phyloP scores from a whole-genome alignment of 2,329 filamentous ascomycete species.

The Penicillium hordei region DNA sequence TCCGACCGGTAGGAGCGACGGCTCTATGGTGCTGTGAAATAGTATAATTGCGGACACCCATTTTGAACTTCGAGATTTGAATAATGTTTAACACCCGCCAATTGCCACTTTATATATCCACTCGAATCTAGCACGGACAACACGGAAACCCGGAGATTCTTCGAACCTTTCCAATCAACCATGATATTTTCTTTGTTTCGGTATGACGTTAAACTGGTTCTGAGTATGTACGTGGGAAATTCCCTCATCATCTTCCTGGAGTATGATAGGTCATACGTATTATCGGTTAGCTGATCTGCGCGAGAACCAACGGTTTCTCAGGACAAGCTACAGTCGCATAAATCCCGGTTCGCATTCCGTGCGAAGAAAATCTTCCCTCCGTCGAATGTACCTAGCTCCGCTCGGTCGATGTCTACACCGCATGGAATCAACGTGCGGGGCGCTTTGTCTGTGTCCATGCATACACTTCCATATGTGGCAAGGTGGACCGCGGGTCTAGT shows the following conservation, averaged over 20 bases:
- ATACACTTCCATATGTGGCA: background rate
- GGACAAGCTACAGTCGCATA: background rate
- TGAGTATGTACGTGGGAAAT: background rate
- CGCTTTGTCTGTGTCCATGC: background rate
- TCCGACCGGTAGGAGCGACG: background rate
- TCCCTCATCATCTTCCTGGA: no score
- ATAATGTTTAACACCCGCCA: background rate
- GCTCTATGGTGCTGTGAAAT: background rate
- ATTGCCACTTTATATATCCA: background rate
- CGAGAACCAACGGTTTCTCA: background rate
- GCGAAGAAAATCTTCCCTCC: background rate
- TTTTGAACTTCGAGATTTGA: background rate
- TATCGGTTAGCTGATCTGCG: background rate
- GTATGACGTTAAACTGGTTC: background rate
- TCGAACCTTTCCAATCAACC: background rate
- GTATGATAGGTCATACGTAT: background rate
- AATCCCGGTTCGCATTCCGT: no score
- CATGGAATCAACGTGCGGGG: background rate
- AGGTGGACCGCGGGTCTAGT: background rate
- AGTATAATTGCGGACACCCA: background rate
- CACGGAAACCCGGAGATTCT: background rate
- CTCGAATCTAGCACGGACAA: background rate
- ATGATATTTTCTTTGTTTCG: background rate
- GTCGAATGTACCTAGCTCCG: no score
- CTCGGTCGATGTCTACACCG: background rate